Base-by-base conservation (phyloP, 1,284 basidiomycete genomes). In the Microbotryum scabiosae region DNA sequence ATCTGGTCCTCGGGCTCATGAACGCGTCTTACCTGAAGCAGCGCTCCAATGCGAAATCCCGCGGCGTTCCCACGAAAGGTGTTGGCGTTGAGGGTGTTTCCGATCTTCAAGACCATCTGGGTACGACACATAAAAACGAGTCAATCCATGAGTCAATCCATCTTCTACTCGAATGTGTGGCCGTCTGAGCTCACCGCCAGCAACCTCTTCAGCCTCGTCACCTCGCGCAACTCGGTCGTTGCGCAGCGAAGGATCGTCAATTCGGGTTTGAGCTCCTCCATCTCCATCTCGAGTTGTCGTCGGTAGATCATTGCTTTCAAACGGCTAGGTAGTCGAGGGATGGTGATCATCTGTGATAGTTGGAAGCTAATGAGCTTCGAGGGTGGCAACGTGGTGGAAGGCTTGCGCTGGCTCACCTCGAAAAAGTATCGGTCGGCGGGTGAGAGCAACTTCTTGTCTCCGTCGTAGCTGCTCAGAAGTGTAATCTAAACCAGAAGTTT, bases 181-280 rank as follows among this genome's bases (percentile, higher is more conserved):
- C 16, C 26, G 16, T 59, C 3, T 41, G 36, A 14, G 60, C 77
- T 68, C 54, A 86, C 87, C 76, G 84, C 82, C 10, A 94, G 75
- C 0, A 88, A 81, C 54, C 79, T 78, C 74, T 83, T 86, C 75
- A 93, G 86, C 67, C 81, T 82, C 12, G 66, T 64, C 5, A 87
- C 90, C 0, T 75, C 73, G n/a, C 81, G 82, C n/a, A 94, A 74
- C 72, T 94, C 88, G 30, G 78, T 79, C 44, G 83, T 85, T 0
- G 89, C 89, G 62, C 82, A 81, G 53, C 84, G 81, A n/a, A 94
- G 72, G 20, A 84, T 84, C 66, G 85, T 82, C 16, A 94, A 74
- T 65, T 94, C 90, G 0, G 88, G 89, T 44, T 86, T 82, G 47
- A 88, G 80, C 76, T 94, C 91, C 62, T 85, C 87, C 44, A 92